Conservation (phyloP, 805 yeast genomes). For the Saccharomycopsis schoenii region DNA sequence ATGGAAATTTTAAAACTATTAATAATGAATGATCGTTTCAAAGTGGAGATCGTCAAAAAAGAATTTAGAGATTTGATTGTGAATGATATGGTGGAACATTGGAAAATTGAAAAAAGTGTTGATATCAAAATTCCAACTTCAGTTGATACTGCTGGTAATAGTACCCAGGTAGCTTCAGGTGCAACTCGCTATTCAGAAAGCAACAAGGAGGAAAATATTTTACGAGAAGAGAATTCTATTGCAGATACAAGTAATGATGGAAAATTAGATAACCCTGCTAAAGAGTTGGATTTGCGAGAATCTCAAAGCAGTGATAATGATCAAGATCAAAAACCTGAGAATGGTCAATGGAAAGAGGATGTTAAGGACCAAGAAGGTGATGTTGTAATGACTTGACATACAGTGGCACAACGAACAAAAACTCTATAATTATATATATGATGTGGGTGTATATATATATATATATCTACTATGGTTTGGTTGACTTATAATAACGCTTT, state of each 20-base stretch:
- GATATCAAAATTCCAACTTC: constrained; percentile 1
- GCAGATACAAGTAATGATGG: neutral
- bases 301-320: too few species aligned
- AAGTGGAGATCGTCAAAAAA: constrained; percentile 12
- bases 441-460: too few species aligned
- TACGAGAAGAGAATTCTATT: neutral
- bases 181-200: neutral
- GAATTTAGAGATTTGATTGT: constrained; percentile 15
- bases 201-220: neutral
- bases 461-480: neutral
- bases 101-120: constrained; percentile 14
- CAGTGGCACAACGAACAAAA: too few species aligned
- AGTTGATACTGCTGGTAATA: neutral
- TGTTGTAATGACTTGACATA: neutral
- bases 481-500: neutral
- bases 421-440: neutral
- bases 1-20: constrained; percentile 54
- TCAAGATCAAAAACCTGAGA: neutral
- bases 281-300: neutral
- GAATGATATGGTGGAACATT: constrained; percentile 16
- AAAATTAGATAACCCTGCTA: neutral
- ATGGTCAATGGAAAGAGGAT: neutral
- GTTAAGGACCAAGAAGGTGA: neutral
- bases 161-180: neutral
- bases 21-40: constrained; percentile 8